A percentile compares a stretch with the other conserved stretches of the same genome.
Conservation (phyloP, 1,284 basidiomycete genomes). For the Tetrapyrgos nigripes region DNA sequence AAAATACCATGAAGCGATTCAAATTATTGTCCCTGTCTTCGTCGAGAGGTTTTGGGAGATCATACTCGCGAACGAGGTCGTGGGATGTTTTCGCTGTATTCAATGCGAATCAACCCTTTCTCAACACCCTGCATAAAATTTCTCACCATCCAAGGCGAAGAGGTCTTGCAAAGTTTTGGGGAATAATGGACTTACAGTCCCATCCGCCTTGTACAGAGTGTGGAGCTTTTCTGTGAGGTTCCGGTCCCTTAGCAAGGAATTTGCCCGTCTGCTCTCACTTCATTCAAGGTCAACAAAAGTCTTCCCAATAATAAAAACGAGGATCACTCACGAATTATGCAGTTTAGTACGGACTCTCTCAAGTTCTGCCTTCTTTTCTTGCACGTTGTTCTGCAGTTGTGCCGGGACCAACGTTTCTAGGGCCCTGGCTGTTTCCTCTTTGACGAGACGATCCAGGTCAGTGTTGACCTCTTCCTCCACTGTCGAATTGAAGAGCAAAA, state of each 20-base stretch:
- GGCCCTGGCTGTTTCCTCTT: conserved; percentile 48
- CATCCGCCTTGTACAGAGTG: conserved; percentile 51
- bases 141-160: conserved; percentile 52
- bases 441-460: conserved; percentile 54
- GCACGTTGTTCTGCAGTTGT: conserved; percentile 53
- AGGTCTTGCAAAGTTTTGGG: conserved; percentile 53
- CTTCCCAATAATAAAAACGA: not conserved
- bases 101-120: not conserved
- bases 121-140: not conserved
- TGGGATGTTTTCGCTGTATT: conserved; percentile 41
- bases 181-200: conserved; percentile 48
- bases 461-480: conserved; percentile 50
- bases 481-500: no score
- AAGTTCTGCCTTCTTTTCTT: conserved; percentile 50
- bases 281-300: not conserved
- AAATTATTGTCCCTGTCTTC: conserved; percentile 47
- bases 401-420: conserved; percentile 52
- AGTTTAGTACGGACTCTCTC: conserved; percentile 54
- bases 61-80: conserved; percentile 50
- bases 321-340: conserved; percentile 64
- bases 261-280: conserved; percentile 61
- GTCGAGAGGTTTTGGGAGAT: conserved; percentile 29
- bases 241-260: conserved; percentile 49
- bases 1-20: conserved; percentile 57
- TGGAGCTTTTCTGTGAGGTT: conserved; percentile 47